Evolutionary conservation across 208 protist species (phyloP).

Genomic region (Blechomonas ayalai): DNA sequence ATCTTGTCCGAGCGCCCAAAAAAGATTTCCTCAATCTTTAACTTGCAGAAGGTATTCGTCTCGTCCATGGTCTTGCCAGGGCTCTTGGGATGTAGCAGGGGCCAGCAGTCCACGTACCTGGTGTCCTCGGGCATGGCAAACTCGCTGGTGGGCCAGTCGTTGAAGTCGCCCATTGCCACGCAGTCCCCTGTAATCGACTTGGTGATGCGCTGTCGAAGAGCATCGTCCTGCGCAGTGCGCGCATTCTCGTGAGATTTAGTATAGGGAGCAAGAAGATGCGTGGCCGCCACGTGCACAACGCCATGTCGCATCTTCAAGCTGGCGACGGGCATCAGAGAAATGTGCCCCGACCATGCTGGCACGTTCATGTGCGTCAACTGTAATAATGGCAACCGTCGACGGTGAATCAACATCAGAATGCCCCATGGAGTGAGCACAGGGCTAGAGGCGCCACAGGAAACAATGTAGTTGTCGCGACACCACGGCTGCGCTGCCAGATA

Average conservation of each 20-base stretch:
- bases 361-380: constrained; percentile 71
- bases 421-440: constrained; percentile 73
- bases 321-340: constrained; percentile 79
- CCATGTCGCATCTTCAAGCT: constrained; percentile 27
- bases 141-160: constrained; percentile 85
- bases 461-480: constrained; percentile 62
- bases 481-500: constrained; percentile 68
- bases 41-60: constrained; percentile 86
- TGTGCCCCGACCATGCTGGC: constrained; percentile 78
- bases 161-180: constrained; percentile 88
- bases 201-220: constrained; percentile 45
- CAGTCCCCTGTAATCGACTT: constrained; percentile 41
- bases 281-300: constrained; percentile 33
- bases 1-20: constrained; percentile 87
- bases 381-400: constrained; percentile 29
- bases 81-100: constrained; percentile 47
- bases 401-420: constrained; percentile 70
- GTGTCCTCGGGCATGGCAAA: constrained; percentile 76
- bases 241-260: constrained; percentile 60
- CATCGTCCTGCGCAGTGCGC: constrained; percentile 65
- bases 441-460: constrained; percentile 56
- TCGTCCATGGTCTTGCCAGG: constrained; percentile 88
- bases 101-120: constrained; percentile 79
- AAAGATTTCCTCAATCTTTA: constrained; percentile 90
- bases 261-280: constrained; percentile 82